Conservation (phyloP, 73 alveolate species). For the Symbiodinium natans region DNA sequence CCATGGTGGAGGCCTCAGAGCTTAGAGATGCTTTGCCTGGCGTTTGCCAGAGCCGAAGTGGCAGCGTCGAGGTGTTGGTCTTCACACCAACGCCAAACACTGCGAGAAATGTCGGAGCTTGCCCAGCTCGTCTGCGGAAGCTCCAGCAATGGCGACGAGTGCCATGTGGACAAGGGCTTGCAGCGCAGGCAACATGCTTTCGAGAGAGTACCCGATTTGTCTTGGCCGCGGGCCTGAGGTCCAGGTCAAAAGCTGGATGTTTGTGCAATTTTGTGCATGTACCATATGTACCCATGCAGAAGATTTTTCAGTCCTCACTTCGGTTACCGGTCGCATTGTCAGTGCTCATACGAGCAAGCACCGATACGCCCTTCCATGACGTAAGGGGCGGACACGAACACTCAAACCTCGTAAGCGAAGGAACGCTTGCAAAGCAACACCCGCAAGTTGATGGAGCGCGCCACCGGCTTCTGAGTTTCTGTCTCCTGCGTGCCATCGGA, state of each 20-base stretch:
- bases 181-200: neutral
- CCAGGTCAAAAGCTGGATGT: too few species aligned
- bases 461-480: too few species aligned
- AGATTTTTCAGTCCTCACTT: too few species aligned
- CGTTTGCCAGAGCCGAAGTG: neutral
- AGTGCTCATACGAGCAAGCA: too few species aligned
- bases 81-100: constrained; percentile 69
- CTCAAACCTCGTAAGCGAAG: neutral
- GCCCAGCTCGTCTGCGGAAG: constrained; percentile 19
- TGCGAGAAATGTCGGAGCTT: constrained; percentile 53
- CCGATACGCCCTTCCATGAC: too few species aligned
- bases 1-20: constrained; percentile 36
- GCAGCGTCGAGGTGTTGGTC: constrained; percentile 54
- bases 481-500: too few species aligned
- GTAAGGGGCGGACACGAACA: neutral
- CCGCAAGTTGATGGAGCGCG: too few species aligned
- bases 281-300: too few species aligned
- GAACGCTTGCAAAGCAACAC: neutral
- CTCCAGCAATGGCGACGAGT: neutral
- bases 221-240: neutral
- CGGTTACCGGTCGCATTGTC: too few species aligned
- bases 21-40: neutral
- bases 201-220: neutral
- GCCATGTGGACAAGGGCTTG: neutral
- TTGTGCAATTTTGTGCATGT: too few species aligned